phyloP scores from a whole-genome alignment of 768 basidiomycete genomes.

The Lanmaoa rubissima region DNA sequence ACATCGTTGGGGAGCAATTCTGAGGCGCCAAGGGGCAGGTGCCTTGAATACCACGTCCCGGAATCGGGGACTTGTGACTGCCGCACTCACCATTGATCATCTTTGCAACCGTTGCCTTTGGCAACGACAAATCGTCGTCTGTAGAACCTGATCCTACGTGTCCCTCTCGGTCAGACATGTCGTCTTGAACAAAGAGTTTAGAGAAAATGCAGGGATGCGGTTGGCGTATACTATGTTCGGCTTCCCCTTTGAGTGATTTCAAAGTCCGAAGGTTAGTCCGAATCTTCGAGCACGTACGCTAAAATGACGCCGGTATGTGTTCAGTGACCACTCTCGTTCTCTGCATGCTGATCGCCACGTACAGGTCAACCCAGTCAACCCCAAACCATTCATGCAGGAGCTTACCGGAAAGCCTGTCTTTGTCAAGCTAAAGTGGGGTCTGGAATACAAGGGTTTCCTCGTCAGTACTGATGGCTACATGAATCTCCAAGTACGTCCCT shows the following conservation, averaged over 20 bases:
- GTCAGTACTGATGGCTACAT: constrained; percentile 99
- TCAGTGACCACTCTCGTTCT: neutral
- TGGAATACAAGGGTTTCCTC: constrained; percentile 98
- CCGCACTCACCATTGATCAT: constrained; percentile 77
- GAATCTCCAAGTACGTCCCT: constrained; percentile 85
- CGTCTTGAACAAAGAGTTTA: constrained; percentile 6
- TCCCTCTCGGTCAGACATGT: constrained; percentile 92
- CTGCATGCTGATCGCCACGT: constrained; percentile 9
- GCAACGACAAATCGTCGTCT: constrained; percentile 94
- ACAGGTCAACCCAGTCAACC: constrained; percentile 92
- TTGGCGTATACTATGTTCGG: too few relatives aligned
- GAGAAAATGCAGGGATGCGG: neutral
- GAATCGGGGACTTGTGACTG: constrained; percentile 1
- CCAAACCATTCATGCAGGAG: constrained; percentile 98
- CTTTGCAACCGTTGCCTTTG: constrained; percentile 97
- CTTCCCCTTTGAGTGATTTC: constrained; percentile 32
- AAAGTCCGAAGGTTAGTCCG: constrained; percentile 35
- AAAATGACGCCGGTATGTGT: constrained; percentile 21
- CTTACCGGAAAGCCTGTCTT: constrained; percentile 96
- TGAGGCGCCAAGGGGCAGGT: constrained; percentile 33
- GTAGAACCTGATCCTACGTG: constrained; percentile 57
- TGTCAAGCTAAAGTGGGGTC: constrained; percentile 96
- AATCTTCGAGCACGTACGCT: neutral
- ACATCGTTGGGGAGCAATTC: constrained; percentile 89
- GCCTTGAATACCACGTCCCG: constrained; percentile 6